These are phyloP conservation scores for Phytophthora cryptogea DNA, from an alignment of 352 stramenopile species.

Conservation along the genomic window DNA sequence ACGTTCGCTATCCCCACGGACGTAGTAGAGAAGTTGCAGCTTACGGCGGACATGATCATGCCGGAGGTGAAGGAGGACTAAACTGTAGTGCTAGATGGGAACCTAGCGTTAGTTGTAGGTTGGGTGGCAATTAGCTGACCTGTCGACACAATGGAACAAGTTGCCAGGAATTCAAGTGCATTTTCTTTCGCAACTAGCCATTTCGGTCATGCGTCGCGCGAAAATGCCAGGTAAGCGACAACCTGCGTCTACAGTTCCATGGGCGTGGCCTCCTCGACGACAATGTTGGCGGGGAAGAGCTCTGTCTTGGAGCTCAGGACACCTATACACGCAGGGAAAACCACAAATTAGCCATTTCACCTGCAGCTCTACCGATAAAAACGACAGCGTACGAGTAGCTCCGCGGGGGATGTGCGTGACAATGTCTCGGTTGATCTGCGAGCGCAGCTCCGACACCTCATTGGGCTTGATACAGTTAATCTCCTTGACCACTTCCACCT, in stretches of 20 bases:
- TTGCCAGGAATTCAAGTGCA: conserved; percentile 30
- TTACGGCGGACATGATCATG: conserved; percentile 78
- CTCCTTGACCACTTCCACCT: conserved; percentile 86
- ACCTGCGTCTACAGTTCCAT: conserved; percentile 74
- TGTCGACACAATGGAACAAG: conserved; percentile 16
- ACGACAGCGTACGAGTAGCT: conserved; percentile 66
- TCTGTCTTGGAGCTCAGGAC: conserved; percentile 79
- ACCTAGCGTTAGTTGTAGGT: conserved; percentile 15
- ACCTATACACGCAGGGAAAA: conserved; percentile 33
- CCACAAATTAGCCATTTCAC: conserved; percentile 4
- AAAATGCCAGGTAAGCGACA: conserved; percentile 18
- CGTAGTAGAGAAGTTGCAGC: conserved; percentile 85
- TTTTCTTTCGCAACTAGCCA: conserved; percentile 33
- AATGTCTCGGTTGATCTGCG: conserved; percentile 84
- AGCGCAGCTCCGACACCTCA: conserved; percentile 88
- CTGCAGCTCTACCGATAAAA: neutral
- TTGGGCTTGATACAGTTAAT: conserved; percentile 95
- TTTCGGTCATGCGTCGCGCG: conserved; percentile 17
- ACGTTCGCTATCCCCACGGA: conserved; percentile 95
- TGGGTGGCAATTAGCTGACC: conserved; percentile 4
- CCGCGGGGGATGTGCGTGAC: conserved; percentile 83
- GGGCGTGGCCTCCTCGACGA: conserved; percentile 73
- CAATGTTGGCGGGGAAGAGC: conserved; percentile 58
- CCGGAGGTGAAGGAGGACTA: conserved; percentile 25
- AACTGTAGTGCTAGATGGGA: conserved; percentile 2